Evolutionary conservation across 2,329 filamentous ascomycete species (phyloP), one percentile per base, ranked within the genome.

Genomic region (Phialocephala subalpina): DNA sequence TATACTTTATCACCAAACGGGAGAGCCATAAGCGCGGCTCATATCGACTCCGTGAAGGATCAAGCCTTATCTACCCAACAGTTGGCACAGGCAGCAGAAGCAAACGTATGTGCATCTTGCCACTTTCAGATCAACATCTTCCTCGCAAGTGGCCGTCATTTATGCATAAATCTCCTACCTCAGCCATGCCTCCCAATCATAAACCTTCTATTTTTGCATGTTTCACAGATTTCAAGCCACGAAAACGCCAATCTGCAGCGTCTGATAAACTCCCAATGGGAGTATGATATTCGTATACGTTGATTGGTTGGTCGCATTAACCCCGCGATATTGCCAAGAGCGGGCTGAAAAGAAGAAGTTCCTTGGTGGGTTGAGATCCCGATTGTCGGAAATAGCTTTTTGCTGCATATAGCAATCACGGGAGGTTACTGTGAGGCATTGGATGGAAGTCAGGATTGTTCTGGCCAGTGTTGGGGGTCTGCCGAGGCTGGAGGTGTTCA

Each of bases 241-340:
- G 18, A 53, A n/a, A 33, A 33, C 11, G 25, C 25, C 22, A 16
- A 16, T 33, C 49, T 53, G 49, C 49, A 53, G 3, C 1, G 2
- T 53, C 12, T 5, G 22, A 12, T 53, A 53, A 53, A 49, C n/a
- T 33, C 49, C 49, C 12, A 18, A 29, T 27, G 49, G 27, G 3
- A 33, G 25, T 53, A 16, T 14, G n/a, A 22, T n/a, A 18, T 27
- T 11, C 11, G 27, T 4, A 53, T 2, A 20, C 27, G 14, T n/a
- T 53, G 25, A 53, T 53, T 53, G 49, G 49, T 29, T 33, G 49
- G 29, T 33, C 9, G 3, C 11, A 52, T 16, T 53, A 53, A 53
- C 49, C 27, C 49, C 49, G 49, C 49, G 49, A 33, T 29, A 8
- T 3, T 53, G 49, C 49, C 45, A 53, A 53, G 49, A 7, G 12